Percentiles rank a stretch among this genome's conserved stretches.
phyloP scores from a whole-genome alignment of 2,329 filamentous ascomycete genomes.

The Onygenales sp. region DNA sequence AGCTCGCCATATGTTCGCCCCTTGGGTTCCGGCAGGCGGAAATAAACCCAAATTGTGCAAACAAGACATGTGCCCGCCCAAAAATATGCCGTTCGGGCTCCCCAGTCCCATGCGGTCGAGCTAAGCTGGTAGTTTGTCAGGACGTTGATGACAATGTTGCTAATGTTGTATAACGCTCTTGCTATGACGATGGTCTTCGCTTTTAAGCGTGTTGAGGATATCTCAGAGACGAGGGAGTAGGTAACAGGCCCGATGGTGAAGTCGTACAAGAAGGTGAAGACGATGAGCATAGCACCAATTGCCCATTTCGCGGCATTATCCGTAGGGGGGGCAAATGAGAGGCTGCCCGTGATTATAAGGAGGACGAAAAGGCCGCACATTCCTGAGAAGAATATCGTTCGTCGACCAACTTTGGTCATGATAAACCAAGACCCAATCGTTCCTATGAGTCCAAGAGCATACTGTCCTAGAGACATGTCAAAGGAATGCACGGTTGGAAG shows the following conservation, averaged over 20 bases:
- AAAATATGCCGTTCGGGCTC: slow-evolving; percentile 31
- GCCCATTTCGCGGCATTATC: slow-evolving; percentile 22
- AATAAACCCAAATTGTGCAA: slow-evolving; percentile 33
- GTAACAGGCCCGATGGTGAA: slow-evolving; percentile 46
- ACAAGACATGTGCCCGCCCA: slow-evolving; percentile 29
- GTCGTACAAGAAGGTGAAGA: slow-evolving; percentile 47
- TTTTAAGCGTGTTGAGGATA: slow-evolving; percentile 45
- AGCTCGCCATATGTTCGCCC: slow-evolving; percentile 33
- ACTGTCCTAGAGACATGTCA: slow-evolving; percentile 42
- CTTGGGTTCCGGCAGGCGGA: slow-evolving; percentile 36
- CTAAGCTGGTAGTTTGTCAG: slow-evolving; percentile 15
- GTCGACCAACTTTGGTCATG: slow-evolving; percentile 29
- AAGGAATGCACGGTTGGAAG: slow-evolving; percentile 24
- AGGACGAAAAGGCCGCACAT: slow-evolving; percentile 15
- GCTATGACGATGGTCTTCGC: slow-evolving; percentile 48
- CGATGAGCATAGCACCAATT: slow-evolving; percentile 40
- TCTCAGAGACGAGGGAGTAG: slow-evolving; percentile 44
- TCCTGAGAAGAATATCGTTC: slow-evolving; percentile 28
- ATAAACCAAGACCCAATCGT: slow-evolving; percentile 41
- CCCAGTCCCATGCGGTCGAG: slow-evolving; percentile 27
- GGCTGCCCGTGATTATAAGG: slow-evolving; percentile 19
- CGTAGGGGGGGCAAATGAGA: slow-evolving; percentile 13
- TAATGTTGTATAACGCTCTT: slow-evolving; percentile 41
- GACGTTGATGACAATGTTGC: slow-evolving; percentile 36
- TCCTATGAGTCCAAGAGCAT: slow-evolving; percentile 48